Percentiles rank a stretch among this genome's conserved stretches.
These are phyloP conservation scores for Asterophora lycoperdoides DNA, from an alignment of 768 basidiomycete genomes.

Conservation along the genomic window DNA sequence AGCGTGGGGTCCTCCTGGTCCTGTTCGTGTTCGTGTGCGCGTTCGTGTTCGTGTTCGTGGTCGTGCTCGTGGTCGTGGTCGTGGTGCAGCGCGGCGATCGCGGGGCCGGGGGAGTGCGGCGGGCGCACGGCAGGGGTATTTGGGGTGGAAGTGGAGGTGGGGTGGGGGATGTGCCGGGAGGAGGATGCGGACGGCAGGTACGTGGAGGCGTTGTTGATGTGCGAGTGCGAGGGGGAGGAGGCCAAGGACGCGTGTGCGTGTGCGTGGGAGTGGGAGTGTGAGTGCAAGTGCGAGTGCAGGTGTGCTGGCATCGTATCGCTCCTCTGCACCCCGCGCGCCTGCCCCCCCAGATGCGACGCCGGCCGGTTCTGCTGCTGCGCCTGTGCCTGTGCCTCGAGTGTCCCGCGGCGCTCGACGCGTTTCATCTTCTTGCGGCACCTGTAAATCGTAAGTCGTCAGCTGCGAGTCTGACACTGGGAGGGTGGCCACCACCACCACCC, in stretches of 20 bases:
- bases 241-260: background rate
- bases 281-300: background rate
- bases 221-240: too few relatives aligned
- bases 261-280: conserved; percentile 6
- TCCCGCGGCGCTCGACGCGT: conserved; percentile 71
- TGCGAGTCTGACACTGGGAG: too few relatives aligned
- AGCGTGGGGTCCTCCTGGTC: background rate
- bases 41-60: background rate
- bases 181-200: conserved; percentile 7
- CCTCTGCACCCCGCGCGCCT: background rate
- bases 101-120: too few relatives aligned
- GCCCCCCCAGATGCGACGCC: conserved; percentile 2
- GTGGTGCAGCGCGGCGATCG: too few relatives aligned
- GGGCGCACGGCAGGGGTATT: background rate
- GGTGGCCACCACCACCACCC: too few relatives aligned
- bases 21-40: background rate
- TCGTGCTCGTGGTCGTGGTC: background rate
- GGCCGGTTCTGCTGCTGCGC: background rate
- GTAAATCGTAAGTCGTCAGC: too few relatives aligned
- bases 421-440: conserved; percentile 87
- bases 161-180: background rate
- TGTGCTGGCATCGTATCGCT: too few relatives aligned
- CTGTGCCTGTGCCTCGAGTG: conserved; percentile 43
- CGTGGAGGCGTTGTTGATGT: conserved; percentile 13
- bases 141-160: background rate